A percentile compares a stretch with the other conserved stretches of the same genome.
Evolutionary conservation across 306 rosid species (phyloP).

Genomic region (Rosa rugosa): DNA sequence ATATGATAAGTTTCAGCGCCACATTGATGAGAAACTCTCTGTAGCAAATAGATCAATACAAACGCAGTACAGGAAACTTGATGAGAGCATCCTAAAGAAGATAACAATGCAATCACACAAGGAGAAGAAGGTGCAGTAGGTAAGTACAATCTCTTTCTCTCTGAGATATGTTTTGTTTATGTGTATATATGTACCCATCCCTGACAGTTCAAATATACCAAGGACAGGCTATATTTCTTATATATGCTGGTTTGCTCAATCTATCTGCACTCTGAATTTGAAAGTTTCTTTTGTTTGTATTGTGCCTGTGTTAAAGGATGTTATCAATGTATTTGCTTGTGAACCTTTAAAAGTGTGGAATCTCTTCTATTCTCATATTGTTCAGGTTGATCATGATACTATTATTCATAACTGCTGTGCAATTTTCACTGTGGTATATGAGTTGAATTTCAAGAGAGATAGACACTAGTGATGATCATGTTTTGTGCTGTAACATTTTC

Average conservation of each 20-base stretch:
- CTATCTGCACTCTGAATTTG: neutral
- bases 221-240: neutral
- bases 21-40: slow-evolving; percentile 54
- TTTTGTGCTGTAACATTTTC: neutral
- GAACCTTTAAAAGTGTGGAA: neutral
- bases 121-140: slow-evolving; percentile 88
- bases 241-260: neutral
- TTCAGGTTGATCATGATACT: neutral
- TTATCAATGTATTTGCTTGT: neutral
- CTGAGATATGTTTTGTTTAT: neutral
- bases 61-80: slow-evolving; percentile 56
- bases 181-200: neutral
- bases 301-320: neutral
- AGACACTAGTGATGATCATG: neutral
- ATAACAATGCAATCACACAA: slow-evolving; percentile 57
- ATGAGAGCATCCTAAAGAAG: slow-evolving; percentile 54
- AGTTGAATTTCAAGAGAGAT: neutral
- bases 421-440: neutral
- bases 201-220: neutral
- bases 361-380: neutral
- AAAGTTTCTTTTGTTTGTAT: neutral
- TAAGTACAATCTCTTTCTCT: slow-evolving; percentile 29
- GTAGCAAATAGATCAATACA: slow-evolving; percentile 43
- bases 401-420: neutral
- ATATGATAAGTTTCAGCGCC: slow-evolving; percentile 86